Conservation (phyloP, 129 eudicot genomes). For the Silybum marianum region DNA sequence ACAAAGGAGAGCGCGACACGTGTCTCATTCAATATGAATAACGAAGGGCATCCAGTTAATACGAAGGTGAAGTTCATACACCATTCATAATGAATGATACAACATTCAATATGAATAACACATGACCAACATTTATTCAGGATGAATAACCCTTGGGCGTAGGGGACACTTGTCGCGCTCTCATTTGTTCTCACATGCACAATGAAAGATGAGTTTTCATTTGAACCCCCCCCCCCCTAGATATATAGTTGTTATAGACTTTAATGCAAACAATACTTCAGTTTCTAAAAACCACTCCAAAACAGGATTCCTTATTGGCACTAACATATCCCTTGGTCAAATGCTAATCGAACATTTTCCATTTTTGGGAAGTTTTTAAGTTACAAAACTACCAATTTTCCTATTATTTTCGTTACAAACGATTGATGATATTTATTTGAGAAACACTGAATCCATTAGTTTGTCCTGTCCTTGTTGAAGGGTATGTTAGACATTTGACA, state of each 20-base stretch:
- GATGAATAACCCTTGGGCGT: too few relatives aligned
- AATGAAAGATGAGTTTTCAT: too few relatives aligned
- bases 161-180: too few relatives aligned
- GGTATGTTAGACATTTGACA: neutral
- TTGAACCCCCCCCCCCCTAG: too few relatives aligned
- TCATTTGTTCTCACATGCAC: too few relatives aligned
- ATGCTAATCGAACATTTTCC: neutral
- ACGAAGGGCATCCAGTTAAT: too few relatives aligned
- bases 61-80: too few relatives aligned
- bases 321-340: neutral
- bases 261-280: neutral
- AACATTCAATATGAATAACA: too few relatives aligned
- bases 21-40: too few relatives aligned
- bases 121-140: too few relatives aligned
- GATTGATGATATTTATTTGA: neutral
- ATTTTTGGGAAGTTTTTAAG: neutral
- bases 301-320: neutral
- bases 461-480: neutral
- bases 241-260: neutral
- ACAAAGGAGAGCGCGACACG: too few relatives aligned
- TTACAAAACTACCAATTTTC: neutral
- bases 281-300: neutral
- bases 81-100: too few relatives aligned
- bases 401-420: neutral
- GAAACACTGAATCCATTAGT: neutral